These are phyloP conservation scores for Senecio squalidus DNA, from an alignment of 140 eudicot genomes.

Conservation along the genomic window DNA sequence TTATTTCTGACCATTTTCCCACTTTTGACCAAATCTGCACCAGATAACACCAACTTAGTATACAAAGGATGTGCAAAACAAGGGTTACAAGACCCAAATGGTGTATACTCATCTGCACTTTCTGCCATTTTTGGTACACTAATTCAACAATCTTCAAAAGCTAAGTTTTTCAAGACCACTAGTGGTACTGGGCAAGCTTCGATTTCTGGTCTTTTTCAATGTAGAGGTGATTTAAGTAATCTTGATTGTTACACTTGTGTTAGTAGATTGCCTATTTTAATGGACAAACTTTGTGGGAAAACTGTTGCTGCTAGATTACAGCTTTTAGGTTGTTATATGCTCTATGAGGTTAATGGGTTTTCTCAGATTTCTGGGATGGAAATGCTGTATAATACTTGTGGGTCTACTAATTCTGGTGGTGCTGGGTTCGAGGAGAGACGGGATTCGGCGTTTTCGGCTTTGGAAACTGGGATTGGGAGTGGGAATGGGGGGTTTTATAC, in stretches of 20 bases:
- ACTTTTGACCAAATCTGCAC: constrained; percentile 44
- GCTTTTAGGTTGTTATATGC: constrained; percentile 78
- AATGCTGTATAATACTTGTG: constrained; percentile 76
- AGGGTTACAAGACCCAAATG: constrained; percentile 73
- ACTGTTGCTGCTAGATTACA: constrained; percentile 82
- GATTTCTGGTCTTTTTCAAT: constrained; percentile 83
- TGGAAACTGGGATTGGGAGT: constrained; percentile 58
- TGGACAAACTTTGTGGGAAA: constrained; percentile 80
- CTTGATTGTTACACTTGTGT: constrained; percentile 81
- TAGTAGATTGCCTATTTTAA: constrained; percentile 59
- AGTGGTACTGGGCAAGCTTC: constrained; percentile 61
- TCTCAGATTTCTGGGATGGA: constrained; percentile 79
- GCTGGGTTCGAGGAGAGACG: constrained; percentile 70
- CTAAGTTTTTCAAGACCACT: constrained; percentile 68
- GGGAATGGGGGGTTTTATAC: constrained; percentile 64
- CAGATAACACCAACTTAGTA: constrained; percentile 59
- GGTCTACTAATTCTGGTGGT: constrained; percentile 50
- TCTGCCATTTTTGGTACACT: constrained; percentile 73
- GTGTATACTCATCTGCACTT: constrained; percentile 72
- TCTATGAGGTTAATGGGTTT: constrained; percentile 77
- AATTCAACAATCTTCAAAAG: constrained; percentile 73
- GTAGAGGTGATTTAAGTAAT: constrained; percentile 77
- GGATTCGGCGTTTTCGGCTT: constrained; percentile 57
- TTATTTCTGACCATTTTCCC: constrained; percentile 31
- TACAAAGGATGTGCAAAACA: constrained; percentile 96